These are phyloP conservation scores for Hemileccinum impolitum DNA, from an alignment of 768 basidiomycete genomes.

Conservation along the genomic window DNA sequence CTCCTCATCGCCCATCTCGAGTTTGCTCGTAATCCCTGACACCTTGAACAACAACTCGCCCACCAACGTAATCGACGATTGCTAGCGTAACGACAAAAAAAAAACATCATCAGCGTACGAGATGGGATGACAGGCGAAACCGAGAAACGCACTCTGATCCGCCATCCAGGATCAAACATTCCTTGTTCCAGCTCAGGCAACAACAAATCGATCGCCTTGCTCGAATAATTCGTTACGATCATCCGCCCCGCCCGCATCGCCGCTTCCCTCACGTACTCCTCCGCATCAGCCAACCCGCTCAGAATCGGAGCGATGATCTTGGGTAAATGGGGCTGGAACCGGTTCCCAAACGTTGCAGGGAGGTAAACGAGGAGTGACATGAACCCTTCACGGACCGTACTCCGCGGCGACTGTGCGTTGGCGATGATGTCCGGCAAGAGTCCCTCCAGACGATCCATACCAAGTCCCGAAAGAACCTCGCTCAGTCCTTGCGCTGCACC, in stretches of 20 bases:
- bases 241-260: conserved; percentile 99
- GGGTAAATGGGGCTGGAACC: conserved; percentile 94
- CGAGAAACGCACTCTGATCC: conserved; percentile 70
- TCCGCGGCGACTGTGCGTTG: conserved; percentile 84
- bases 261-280: conserved; percentile 94
- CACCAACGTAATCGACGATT: conserved; percentile 93
- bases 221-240: conserved; percentile 94
- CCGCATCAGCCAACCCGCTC: conserved; percentile 84
- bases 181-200: conserved; percentile 91
- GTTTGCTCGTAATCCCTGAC: conserved; percentile 91
- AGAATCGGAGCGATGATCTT: conserved; percentile 93
- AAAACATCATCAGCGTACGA: too few relatives aligned
- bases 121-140: too few relatives aligned
- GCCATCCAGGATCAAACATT: conserved; percentile 94
- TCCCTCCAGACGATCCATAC: conserved; percentile 96
- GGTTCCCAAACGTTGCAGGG: conserved; percentile 92
- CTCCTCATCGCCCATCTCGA: conserved; percentile 71
- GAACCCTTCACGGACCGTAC: conserved; percentile 95
- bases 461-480: conserved; percentile 91
- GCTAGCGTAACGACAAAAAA: conserved; percentile 43
- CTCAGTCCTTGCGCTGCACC: conserved; percentile 97
- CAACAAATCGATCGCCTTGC: conserved; percentile 86
- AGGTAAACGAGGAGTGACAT: conserved; percentile 96
- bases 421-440: conserved; percentile 91
- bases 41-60: conserved; percentile 96